These are phyloP conservation scores for Amborella trichopoda DNA, from an alignment of 164 flowering plant genomes.

Conservation along the genomic window DNA sequence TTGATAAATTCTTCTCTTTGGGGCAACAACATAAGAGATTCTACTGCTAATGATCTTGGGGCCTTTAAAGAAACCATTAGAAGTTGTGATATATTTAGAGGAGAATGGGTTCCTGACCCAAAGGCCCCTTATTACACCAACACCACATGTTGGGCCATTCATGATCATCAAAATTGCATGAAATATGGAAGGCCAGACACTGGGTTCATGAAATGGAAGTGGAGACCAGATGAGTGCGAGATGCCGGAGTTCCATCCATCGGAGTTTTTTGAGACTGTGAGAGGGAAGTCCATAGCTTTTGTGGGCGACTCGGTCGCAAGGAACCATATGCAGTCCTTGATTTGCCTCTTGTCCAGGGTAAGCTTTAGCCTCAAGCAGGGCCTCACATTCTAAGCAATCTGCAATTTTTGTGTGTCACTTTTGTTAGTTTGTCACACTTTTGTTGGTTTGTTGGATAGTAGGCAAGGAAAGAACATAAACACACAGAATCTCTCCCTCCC, in stretches of 20 bases:
- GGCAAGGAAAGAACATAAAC: too few species aligned
- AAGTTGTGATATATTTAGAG: slow-evolving; percentile 45
- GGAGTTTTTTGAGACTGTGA: slow-evolving; percentile 39
- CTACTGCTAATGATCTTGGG: too few species aligned
- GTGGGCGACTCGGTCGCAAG: slow-evolving; percentile 75
- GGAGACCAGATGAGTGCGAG: slow-evolving; percentile 72
- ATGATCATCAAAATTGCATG: slow-evolving; percentile 71
- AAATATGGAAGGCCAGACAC: slow-evolving; percentile 56
- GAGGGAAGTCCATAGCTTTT: slow-evolving; percentile 58
- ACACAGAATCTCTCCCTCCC: too few species aligned
- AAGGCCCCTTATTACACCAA: slow-evolving; percentile 57
- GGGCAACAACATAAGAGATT: too few species aligned
- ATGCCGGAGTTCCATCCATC: slow-evolving; percentile 46
- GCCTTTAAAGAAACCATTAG: not conserved
- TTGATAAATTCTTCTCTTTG: too few species aligned
- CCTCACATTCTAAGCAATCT: too few species aligned
- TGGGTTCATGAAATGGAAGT: slow-evolving; percentile 63
- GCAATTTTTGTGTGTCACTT: too few species aligned
- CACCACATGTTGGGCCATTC: slow-evolving; percentile 57
- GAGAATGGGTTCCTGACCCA: slow-evolving; percentile 62
- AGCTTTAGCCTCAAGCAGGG: not conserved
- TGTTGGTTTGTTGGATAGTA: too few species aligned
- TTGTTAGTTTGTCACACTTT: too few species aligned
- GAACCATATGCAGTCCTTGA: slow-evolving; percentile 77
- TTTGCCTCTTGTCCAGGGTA: slow-evolving; percentile 73